Percentiles rank a stretch among this genome's conserved stretches.
Evolutionary conservation across 192 early-diverging fungal species (phyloP).

Genomic region (Gamsiella multidivaricata): DNA sequence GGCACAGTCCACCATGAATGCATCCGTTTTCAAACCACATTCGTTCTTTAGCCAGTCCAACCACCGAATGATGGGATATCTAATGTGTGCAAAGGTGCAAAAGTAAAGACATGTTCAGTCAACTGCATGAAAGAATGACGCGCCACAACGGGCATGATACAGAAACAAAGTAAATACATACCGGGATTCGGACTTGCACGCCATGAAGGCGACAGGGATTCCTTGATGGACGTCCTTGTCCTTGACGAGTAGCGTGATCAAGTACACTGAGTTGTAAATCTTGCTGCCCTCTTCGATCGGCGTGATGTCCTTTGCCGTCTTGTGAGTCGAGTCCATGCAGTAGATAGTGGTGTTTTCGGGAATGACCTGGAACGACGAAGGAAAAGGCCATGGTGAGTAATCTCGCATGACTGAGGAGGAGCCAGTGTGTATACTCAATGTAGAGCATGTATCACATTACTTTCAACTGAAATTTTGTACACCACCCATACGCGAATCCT

Average conservation of each 20-base stretch:
- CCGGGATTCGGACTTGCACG: constrained; percentile 7
- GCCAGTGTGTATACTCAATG: background rate
- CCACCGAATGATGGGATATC: background rate
- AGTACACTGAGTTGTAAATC: constrained; percentile 17
- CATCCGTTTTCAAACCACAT: background rate
- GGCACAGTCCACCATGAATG: constrained; percentile 7
- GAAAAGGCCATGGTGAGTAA: background rate
- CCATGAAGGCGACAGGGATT: constrained; percentile 17
- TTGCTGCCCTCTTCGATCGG: constrained; percentile 21
- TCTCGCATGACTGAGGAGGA: background rate
- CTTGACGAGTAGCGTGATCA: constrained; percentile 26
- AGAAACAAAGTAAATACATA: too few species aligned
- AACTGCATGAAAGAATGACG: too few species aligned
- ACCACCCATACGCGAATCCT: constrained; percentile 14
- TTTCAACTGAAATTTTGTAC: constrained; percentile 17
- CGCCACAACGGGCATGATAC: too few species aligned
- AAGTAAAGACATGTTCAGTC: too few species aligned
- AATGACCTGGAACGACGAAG: constrained; percentile 2
- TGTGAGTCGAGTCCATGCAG: constrained; percentile 28
- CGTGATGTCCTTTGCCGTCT: constrained; percentile 13
- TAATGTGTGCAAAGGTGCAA: too few species aligned
- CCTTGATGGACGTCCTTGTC: constrained; percentile 14
- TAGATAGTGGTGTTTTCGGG: constrained; percentile 5
- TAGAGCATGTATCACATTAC: background rate
- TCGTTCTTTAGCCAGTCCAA: background rate